Base-by-base conservation (phyloP, 2,329 filamentous ascomycete species). In the Exophiala sideris region DNA sequence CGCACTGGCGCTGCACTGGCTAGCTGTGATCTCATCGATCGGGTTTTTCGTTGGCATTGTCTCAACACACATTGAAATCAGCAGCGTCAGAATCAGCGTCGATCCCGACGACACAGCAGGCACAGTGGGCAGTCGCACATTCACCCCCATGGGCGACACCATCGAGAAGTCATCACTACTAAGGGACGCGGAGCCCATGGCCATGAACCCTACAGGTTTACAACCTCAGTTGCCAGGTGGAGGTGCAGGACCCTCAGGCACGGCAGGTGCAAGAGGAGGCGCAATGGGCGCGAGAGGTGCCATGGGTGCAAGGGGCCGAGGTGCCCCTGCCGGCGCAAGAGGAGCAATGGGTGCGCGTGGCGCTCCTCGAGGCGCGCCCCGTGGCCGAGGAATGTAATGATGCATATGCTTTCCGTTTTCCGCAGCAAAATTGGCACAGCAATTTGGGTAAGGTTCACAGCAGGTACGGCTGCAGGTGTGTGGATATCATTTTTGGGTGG, bases 101-200 rank as follows among this genome's bases (percentile, higher is more conserved):
- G 44, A 45, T 24, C 50, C 50, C 4, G 20, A 21, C 5, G 50
- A 52, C 20, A 52, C 50, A 12, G 50, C 50, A 12, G 50, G 50
- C 8, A 52, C 50, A 14, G 39, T 42, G 9, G 50, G 50, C 9
- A 40, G 41, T 16, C 34, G 16, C 21, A 34, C 35, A n/a, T 52
- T 46, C 50, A 32, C 44, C 10, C 41, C 50, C n/a, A 40, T 38
- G n/a, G 50, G 50, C 50, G 42, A 39, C 32, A 52, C 50, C 6
- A 47, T 52, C 42, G 50, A 52, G 50, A 45, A 44, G 38, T 18
- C 50, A 9, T 52, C 50, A 4, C 34, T 52, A n/a, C 50, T 52
- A 11, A 52, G 46, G 21, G 42, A 46, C 34, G 50, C 50, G 16
- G 50, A 52, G 18, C 50, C 47, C 18, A 50, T 50, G 47, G 47